Percentiles rank a stretch among this genome's conserved stretches.
Conservation (phyloP, 495 filamentous ascomycete species). For the Tuber umbilicatum region DNA sequence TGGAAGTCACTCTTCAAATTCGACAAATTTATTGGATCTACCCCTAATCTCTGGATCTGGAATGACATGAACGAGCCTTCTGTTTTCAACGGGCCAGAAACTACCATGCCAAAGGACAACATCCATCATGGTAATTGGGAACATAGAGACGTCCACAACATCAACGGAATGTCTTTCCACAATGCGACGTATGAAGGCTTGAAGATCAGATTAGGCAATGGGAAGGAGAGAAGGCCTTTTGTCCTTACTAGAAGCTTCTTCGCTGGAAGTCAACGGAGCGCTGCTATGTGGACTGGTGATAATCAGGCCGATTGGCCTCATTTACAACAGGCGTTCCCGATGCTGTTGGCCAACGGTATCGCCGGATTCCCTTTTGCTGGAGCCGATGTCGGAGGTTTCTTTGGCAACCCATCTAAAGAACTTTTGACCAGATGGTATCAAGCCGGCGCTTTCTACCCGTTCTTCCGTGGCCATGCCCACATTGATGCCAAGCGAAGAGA, state of each 20-base stretch:
- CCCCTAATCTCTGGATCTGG: conserved; percentile 86
- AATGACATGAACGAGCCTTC: conserved; percentile 99
- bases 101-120: conserved; percentile 97
- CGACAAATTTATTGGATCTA: conserved; percentile 72
- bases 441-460: conserved; percentile 93
- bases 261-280: conserved; percentile 76
- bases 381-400: conserved; percentile 96
- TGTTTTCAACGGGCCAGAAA: conserved; percentile 96
- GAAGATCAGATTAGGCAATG: conserved; percentile 64
- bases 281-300: conserved; percentile 98
- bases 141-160: conserved; percentile 90
- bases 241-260: conserved; percentile 89
- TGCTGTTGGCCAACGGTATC: conserved; percentile 87
- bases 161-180: conserved; percentile 87
- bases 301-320: conserved; percentile 94
- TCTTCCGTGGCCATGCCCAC: conserved; percentile 97
- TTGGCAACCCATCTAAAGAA: conserved; percentile 88
- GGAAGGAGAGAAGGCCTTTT: conserved; percentile 74
- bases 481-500: conserved; percentile 91
- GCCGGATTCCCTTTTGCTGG: conserved; percentile 90
- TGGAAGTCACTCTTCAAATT: conserved; percentile 84
- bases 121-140: conserved; percentile 88
- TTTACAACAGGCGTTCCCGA: conserved; percentile 74
- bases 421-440: conserved; percentile 94
- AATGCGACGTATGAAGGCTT: conserved; percentile 86